Percentiles rank a stretch among this genome's conserved stretches.
These are phyloP conservation scores for Saccharomycopsis fodiens DNA, from an alignment of 805 yeast genomes.

Conservation along the genomic window DNA sequence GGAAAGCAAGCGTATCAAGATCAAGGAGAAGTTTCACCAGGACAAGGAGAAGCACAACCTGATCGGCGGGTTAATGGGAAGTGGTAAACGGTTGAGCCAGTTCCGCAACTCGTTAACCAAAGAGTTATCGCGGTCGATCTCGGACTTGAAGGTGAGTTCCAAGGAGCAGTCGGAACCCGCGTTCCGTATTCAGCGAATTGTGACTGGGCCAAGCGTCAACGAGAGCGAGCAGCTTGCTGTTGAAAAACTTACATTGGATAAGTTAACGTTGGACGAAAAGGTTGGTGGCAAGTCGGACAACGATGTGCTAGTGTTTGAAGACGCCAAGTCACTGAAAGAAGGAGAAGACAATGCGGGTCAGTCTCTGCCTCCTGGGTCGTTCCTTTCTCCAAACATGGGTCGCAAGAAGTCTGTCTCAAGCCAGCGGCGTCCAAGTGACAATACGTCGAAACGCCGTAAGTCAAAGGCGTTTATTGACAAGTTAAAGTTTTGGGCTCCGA, in stretches of 20 bases:
- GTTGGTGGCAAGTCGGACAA: not conserved
- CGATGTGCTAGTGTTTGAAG: not conserved
- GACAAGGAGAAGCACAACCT: slow-evolving; percentile 10
- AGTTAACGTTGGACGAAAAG: not conserved
- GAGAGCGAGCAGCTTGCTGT: not conserved
- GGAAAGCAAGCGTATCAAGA: slow-evolving; percentile 28
- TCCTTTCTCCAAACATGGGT: not conserved
- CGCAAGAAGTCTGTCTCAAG: not conserved
- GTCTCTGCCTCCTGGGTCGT: too few relatives aligned
- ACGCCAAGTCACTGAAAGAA: not conserved
- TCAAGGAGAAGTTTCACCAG: slow-evolving; percentile 20
- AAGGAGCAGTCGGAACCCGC: not conserved
- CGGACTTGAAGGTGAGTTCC: not conserved
- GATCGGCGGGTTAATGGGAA: slow-evolving; percentile 13
- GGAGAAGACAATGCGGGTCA: not conserved
- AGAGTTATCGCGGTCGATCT: not conserved
- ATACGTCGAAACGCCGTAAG: not conserved
- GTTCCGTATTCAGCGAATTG: not conserved
- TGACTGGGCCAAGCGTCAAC: not conserved
- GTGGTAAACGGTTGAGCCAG: slow-evolving; percentile 13
- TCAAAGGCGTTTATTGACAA: slow-evolving; percentile 17
- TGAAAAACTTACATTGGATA: too few relatives aligned
- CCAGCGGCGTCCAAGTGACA: not conserved
- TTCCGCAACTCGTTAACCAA: slow-evolving; percentile 11
- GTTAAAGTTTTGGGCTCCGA: slow-evolving; percentile 18